Evolutionary conservation across 331 rosid genomes (phyloP), one percentile per base, ranked within the genome.

Genomic region (Pyrus hybrid): DNA sequence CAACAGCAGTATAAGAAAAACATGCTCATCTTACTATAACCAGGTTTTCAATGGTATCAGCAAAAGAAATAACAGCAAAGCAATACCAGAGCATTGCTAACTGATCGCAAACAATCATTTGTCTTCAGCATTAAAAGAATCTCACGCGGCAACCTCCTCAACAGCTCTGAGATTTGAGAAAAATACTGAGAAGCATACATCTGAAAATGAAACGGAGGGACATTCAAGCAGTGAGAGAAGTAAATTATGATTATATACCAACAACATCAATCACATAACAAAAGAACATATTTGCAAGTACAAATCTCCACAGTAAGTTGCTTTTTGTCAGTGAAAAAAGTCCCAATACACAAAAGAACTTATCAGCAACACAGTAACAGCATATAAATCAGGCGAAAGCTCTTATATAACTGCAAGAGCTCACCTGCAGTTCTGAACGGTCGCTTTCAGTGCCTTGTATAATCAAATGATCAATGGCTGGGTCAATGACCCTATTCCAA

Each of bases 81-180:
- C 35, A 53, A 80, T 92, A 94, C 99, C 99, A 94, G 87, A 67
- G 85, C 45, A 72, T 85, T 92, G 83, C 88, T 94, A 77, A 94
- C 99, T 29, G 99, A 82, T 72, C 97, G 87, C 79, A 94, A 85
- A 80, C 99, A 94, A 77, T 94, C 99, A 81, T 94, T 94, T 72
- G 99, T 94, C 87, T 94, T 94, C 89, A 94, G 87, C 99, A 94
- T 90, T 74, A 94, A 83, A 79, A 94, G 89, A 82, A 94, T 90
- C 68, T 86, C 99, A 35, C 97, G 96, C 0, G 99, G 99, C 62
- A 94, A 70, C 88, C 96, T 90, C 88, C 93, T 83, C 14, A 94
- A 84, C 71, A 94, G 99, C 88, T 94, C 97, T 5, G 99, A 85
- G 76, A 94, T 94, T 85, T 94, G 88, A 70, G 90, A 72, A 82